Conservation (phyloP, 2,329 filamentous ascomycete genomes). For the Colletotrichum spaethianum region DNA sequence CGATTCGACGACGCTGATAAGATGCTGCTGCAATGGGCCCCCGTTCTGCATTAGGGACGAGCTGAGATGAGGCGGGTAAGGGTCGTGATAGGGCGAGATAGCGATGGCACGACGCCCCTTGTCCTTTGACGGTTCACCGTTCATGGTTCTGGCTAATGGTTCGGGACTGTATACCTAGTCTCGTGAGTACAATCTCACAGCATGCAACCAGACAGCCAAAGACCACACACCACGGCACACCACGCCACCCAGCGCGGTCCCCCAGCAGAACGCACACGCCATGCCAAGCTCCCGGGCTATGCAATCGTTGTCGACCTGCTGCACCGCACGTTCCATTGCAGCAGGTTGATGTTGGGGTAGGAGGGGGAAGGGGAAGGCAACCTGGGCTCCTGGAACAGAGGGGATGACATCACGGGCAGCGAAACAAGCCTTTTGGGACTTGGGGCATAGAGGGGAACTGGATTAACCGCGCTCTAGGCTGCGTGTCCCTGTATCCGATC, state of each 20-base stretch:
- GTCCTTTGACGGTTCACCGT: background rate
- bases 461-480: constrained; percentile 14
- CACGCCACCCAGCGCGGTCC: constrained; percentile 1
- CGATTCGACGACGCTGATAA: constrained; percentile 12
- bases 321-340: constrained; percentile 14
- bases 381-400: no score
- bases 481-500: constrained; percentile 10
- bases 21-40: background rate
- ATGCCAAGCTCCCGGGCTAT: background rate
- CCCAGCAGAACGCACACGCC: background rate
- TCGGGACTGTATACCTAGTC: no score
- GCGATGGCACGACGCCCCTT: background rate
- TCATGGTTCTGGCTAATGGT: background rate
- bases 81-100: constrained; percentile 13
- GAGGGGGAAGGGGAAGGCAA: background rate
- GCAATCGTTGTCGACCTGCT: constrained; percentile 1
- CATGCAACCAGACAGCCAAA: background rate
- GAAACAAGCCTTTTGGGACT: constrained; percentile 33
- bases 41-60: background rate
- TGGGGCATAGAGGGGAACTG: background rate
- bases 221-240: background rate
- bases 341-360: background rate
- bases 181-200: background rate
- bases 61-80: background rate
- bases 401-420: constrained; percentile 30